These are phyloP conservation scores for Zelopaecilomyces penicillatus DNA, from an alignment of 2,329 filamentous ascomycete genomes.

Conservation along the genomic window DNA sequence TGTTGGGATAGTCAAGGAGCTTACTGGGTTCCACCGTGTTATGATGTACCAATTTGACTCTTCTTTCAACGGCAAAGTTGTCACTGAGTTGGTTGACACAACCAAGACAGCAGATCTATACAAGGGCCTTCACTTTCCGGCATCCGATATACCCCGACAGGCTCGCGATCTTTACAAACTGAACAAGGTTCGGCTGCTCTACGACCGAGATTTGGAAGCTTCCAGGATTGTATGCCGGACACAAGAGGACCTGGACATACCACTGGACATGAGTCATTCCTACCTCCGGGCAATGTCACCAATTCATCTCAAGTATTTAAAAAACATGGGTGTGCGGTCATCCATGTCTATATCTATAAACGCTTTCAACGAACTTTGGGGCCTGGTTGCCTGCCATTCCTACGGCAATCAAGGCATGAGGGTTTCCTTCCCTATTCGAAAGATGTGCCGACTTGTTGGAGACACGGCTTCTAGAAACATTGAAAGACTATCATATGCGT, in stretches of 20 bases:
- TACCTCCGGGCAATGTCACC: slow-evolving; percentile 87
- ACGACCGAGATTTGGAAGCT: slow-evolving; percentile 74
- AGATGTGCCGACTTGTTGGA: slow-evolving; percentile 83
- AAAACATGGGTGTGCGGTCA: slow-evolving; percentile 83
- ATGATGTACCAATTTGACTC: slow-evolving; percentile 91
- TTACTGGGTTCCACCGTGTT: slow-evolving; percentile 85
- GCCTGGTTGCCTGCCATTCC: slow-evolving; percentile 75
- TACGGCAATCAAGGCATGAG: slow-evolving; percentile 74
- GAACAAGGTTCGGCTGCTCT: slow-evolving; percentile 81
- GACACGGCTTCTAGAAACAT: slow-evolving; percentile 83
- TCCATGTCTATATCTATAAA: slow-evolving; percentile 95
- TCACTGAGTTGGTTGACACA: slow-evolving; percentile 79
- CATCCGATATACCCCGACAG: slow-evolving; percentile 78
- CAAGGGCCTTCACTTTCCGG: slow-evolving; percentile 81
- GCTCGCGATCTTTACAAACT: slow-evolving; percentile 82
- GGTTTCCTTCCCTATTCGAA: slow-evolving; percentile 84
- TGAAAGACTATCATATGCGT: slow-evolving; percentile 78
- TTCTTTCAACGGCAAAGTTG: slow-evolving; percentile 74
- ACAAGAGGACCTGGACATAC: slow-evolving; percentile 61
- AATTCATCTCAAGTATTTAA: slow-evolving; percentile 79
- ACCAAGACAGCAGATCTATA: slow-evolving; percentile 73
- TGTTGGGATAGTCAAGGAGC: slow-evolving; percentile 77
- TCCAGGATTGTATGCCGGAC: slow-evolving; percentile 75
- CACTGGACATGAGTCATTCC: slow-evolving; percentile 74
- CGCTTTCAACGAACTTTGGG: slow-evolving; percentile 79